Evolutionary conservation across 2,329 filamentous ascomycete genomes (phyloP).

Genomic region (Hymenoscyphus salicellus): DNA sequence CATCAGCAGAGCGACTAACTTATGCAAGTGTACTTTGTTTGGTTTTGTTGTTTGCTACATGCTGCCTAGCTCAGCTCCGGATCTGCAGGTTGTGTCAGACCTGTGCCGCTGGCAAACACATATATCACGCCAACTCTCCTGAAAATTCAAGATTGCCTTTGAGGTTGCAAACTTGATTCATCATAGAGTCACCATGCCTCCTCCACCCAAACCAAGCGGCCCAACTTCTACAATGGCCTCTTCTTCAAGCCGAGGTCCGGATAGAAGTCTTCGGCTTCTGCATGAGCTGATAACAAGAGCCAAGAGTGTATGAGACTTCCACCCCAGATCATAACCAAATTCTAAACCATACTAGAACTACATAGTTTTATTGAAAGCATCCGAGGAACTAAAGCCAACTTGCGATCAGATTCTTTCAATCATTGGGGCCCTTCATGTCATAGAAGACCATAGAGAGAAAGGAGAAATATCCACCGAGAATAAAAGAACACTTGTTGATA

Average conservation of each 20-base stretch:
- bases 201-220: not conserved
- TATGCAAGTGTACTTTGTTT: no score
- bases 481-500: constrained; percentile 10
- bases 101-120: no score
- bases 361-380: constrained; percentile 13
- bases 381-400: constrained; percentile 10
- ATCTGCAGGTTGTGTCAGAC: no score
- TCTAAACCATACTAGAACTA: constrained; percentile 12
- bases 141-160: not conserved
- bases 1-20: no score
- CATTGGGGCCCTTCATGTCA: constrained; percentile 12
- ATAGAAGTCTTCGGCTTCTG: constrained; percentile 8
- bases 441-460: constrained; percentile 14
- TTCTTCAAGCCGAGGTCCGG: not conserved
- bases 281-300: constrained; percentile 12
- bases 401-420: constrained; percentile 18
- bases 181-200: not conserved
- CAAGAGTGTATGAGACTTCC: constrained; percentile 7
- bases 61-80: no score
- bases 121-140: not conserved
- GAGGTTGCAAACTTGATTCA: not conserved
- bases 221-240: not conserved
- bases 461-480: constrained; percentile 10
- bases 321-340: not conserved
- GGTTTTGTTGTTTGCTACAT: no score